Percentiles rank a stretch among this genome's conserved stretches.
phyloP scores from a whole-genome alignment of 176 grass and related monocot genomes.

The Eremochloa ophiuroides region DNA sequence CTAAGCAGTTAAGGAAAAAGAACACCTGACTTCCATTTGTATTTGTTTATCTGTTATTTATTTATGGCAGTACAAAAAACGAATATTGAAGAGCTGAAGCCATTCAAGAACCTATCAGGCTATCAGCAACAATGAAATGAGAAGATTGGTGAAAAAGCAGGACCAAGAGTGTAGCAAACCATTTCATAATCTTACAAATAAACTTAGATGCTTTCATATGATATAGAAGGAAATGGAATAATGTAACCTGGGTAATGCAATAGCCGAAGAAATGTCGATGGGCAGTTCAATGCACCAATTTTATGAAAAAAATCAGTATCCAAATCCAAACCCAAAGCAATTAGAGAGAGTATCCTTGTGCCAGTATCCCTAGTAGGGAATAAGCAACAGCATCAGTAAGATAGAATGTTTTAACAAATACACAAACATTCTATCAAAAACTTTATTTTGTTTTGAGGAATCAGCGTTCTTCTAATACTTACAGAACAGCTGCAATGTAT shows the following conservation, averaged over 20 bases:
- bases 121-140: neutral
- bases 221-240: slow-evolving; percentile 6
- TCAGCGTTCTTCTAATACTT: slow-evolving; percentile 36
- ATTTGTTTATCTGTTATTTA: neutral
- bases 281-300: slow-evolving; percentile 22
- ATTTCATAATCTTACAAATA: neutral
- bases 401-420: neutral
- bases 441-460: neutral
- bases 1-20: neutral
- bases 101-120: neutral
- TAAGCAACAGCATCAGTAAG: neutral
- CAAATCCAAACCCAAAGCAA: slow-evolving; percentile 67
- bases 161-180: neutral
- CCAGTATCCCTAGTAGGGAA: slow-evolving; percentile 34
- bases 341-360: slow-evolving; percentile 58
- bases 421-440: slow-evolving; percentile 19
- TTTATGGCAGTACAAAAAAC: neutral
- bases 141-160: neutral
- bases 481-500: slow-evolving; percentile 52
- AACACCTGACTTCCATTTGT: neutral
- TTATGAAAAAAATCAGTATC: slow-evolving; percentile 65
- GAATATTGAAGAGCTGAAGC: neutral
- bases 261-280: slow-evolving; percentile 45
- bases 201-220: slow-evolving; percentile 1
- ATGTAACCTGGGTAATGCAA: slow-evolving; percentile 73